Conservation (phyloP, 2,329 filamentous ascomycete genomes). For the Grosmannia penicillata region DNA sequence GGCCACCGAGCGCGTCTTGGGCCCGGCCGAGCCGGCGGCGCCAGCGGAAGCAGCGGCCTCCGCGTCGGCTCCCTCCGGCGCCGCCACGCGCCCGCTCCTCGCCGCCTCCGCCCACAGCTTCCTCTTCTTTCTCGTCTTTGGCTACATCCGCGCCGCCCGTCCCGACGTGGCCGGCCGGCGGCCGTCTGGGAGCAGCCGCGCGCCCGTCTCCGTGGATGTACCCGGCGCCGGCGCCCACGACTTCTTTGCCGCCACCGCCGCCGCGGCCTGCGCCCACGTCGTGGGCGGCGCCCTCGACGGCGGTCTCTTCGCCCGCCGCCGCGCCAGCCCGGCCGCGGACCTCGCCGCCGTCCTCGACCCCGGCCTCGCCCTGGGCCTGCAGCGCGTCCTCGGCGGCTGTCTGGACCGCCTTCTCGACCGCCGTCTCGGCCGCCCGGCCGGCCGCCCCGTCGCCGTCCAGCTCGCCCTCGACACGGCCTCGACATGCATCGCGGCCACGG, state of each 20-base stretch:
- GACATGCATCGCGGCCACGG: slow-evolving; percentile 45
- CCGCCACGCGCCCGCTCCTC: slow-evolving; percentile 10
- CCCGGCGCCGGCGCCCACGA: slow-evolving; percentile 12
- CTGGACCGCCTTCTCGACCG: no score
- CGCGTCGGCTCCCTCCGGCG: background rate
- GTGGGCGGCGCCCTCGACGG: slow-evolving; percentile 38
- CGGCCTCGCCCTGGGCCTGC: slow-evolving; percentile 71
- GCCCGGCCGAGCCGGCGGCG: slow-evolving; percentile 3
- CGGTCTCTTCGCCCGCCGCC: slow-evolving; percentile 55
- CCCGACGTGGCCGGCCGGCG: slow-evolving; percentile 4
- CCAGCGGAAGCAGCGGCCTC: background rate
- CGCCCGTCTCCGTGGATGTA: slow-evolving; percentile 12
- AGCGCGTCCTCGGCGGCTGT: slow-evolving; percentile 47
- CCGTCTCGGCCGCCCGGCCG: slow-evolving; percentile 7
- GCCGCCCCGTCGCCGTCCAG: slow-evolving; percentile 16
- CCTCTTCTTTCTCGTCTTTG: slow-evolving; percentile 77
- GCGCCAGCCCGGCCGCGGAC: slow-evolving; percentile 66
- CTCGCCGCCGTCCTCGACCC: slow-evolving; percentile 75
- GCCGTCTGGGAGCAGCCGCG: slow-evolving; percentile 4
- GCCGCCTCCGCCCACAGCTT: slow-evolving; percentile 51
- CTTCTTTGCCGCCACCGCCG: slow-evolving; percentile 19
- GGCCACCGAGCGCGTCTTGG: slow-evolving; percentile 65
- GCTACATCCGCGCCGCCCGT: slow-evolving; percentile 19
- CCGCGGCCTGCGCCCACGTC: slow-evolving; percentile 33
- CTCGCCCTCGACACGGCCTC: slow-evolving; percentile 15